Base-by-base conservation (phyloP, 2,329 filamentous ascomycete genomes). In the Sporothrix protearum region DNA sequence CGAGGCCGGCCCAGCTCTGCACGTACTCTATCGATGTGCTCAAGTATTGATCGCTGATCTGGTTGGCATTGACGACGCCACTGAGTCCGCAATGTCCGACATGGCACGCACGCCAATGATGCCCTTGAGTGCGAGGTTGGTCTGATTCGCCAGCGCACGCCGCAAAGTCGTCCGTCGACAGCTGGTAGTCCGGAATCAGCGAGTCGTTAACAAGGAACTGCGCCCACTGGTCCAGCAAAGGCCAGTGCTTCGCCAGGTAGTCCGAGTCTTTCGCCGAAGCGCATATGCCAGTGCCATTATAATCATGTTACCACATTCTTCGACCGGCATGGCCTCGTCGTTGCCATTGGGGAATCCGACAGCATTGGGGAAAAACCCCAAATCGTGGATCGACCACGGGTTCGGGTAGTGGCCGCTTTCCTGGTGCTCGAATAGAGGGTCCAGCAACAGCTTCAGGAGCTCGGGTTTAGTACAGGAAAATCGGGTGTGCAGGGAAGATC, bases 401-500 rank as follows among this genome's bases (percentile, higher is more conserved):
- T 94, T 94, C 3, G 92, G 92, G 77, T 95, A 96, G 77, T 93
- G 90, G 1, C 91, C 91, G 76, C 89, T 92, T 45, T 92, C 81
- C 82, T 92, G 91, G 79, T 95, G 90, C 80, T 94, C 92, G 68
- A 94, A 86, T 36, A 95, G 82, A 5, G 92, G 92, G 77, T 94
- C 91, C 3, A 95, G 82, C 2, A 94, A 83, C 77, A 93, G 93
- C 2, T 89, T 90, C 67, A 94, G 81, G 91, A 92, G 93, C 69
- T 87, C 85, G 0, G 92, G 91, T 75, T 94, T 93, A 93, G 77
- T 94, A 95, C 19, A 94, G 80, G 80, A 94, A 94, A 83, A 94
- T 94, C 0, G 92, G 92, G 79, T 93, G 93, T 0, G 91, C 86
- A 0, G 92, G 92, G 81, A 93, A 95, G 75, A 96, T 93, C 57